Percentiles rank a stretch among this genome's conserved stretches.
Evolutionary conservation across 345 rosid genomes (phyloP).

Genomic region (Acer negundo): DNA sequence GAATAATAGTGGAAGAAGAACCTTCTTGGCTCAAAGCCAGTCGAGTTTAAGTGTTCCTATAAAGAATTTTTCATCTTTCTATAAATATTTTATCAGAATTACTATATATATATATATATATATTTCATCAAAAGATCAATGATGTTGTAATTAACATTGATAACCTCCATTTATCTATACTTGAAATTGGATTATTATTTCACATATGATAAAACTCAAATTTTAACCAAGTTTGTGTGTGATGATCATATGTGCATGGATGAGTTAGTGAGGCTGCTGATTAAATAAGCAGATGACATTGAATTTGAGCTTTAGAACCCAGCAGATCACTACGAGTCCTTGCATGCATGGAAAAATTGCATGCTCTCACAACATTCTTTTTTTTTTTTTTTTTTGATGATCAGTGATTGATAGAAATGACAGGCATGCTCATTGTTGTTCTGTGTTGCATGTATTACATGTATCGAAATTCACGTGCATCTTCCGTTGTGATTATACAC

Average conservation of each 20-base stretch:
- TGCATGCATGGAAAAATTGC: slow-evolving; percentile 1
- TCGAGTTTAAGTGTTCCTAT: slow-evolving; percentile 22
- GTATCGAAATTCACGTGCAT: too few species aligned
- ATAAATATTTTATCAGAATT: not conserved
- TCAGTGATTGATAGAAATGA: not conserved
- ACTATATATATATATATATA: too few species aligned
- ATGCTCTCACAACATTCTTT: not conserved
- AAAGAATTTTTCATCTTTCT: slow-evolving; percentile 3
- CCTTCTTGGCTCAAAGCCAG: slow-evolving; percentile 31
- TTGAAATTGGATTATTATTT: not conserved
- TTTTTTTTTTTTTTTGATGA: not conserved
- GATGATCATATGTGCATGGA: not conserved
- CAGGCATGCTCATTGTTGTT: not conserved
- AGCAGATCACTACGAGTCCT: not conserved
- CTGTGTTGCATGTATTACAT: not conserved
- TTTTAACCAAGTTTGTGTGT: not conserved
- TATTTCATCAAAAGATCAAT: not conserved
- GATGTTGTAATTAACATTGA: not conserved
- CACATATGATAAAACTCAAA: not conserved
- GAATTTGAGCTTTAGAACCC: not conserved
- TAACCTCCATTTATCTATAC: not conserved
- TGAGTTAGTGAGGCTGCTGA: not conserved
- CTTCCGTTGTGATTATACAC: too few species aligned
- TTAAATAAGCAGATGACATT: not conserved
- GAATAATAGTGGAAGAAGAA: slow-evolving; percentile 37